Percentiles rank a stretch among this genome's conserved stretches.
Conservation (phyloP, 2,329 filamentous ascomycete species). For the Colletotrichum cordylinicola region DNA sequence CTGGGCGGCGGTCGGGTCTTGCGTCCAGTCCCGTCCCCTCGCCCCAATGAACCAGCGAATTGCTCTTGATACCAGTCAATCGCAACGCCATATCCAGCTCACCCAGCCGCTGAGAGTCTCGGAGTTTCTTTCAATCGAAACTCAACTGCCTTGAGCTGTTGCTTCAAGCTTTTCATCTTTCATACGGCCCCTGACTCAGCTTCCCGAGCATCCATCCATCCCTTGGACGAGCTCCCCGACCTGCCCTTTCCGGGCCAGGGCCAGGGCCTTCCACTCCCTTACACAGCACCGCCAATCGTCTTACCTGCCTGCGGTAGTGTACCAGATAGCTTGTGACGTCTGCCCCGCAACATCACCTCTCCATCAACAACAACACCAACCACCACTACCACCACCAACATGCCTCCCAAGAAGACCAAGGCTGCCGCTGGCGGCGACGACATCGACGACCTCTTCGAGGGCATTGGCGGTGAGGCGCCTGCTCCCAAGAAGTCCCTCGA, state of each 20-base stretch:
- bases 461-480: slow-evolving; percentile 59
- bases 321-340: slow-evolving; percentile 10
- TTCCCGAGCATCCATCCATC: not conserved
- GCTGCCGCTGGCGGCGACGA: slow-evolving; percentile 63
- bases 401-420: slow-evolving; percentile 68
- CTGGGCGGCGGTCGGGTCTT: not conserved
- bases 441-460: slow-evolving; percentile 70
- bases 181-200: slow-evolving; percentile 13
- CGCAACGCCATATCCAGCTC: not conserved
- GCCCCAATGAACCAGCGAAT: not conserved
- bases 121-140: not conserved
- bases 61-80: not conserved
- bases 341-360: slow-evolving; percentile 9
- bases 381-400: slow-evolving; percentile 31
- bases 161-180: not conserved
- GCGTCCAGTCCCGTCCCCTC: not conserved
- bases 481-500: slow-evolving; percentile 52
- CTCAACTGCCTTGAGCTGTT: not conserved
- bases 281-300: not conserved
- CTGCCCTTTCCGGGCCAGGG: not conserved
- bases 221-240: not conserved
- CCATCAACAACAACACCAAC: not conserved
- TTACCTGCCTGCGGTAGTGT: not conserved
- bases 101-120: not conserved
- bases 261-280: not conserved